These are phyloP conservation scores for Metschnikowia corniflorae DNA, from an alignment of 805 yeast species.

Conservation along the genomic window DNA sequence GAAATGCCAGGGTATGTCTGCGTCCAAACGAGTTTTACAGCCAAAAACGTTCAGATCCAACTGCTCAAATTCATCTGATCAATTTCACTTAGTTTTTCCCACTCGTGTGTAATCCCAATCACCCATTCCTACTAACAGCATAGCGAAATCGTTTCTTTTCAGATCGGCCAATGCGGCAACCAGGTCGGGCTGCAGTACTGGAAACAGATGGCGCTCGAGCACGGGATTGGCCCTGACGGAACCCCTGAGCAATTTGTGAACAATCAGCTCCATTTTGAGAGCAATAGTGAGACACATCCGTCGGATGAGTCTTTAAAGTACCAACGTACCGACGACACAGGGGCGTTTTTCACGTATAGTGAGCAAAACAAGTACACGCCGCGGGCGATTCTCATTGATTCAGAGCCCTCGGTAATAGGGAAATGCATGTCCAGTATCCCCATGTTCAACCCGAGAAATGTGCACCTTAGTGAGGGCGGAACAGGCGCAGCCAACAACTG, in stretches of 20 bases:
- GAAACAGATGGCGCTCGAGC: conserved; percentile 84
- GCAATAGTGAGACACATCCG: conserved; percentile 6
- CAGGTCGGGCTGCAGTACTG: conserved; percentile 92
- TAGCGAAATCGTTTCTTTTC: conserved; percentile 67
- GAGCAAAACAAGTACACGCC: conserved; percentile 83
- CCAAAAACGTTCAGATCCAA: too few species aligned
- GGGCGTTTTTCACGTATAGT: conserved; percentile 74
- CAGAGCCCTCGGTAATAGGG: conserved; percentile 85
- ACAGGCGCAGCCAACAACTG: conserved; percentile 96
- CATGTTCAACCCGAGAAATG: conserved; percentile 79
- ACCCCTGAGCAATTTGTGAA: conserved; percentile 38
- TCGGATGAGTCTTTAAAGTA: conserved; percentile 1
- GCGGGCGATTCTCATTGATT: conserved; percentile 76
- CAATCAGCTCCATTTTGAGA: conserved; percentile 17
- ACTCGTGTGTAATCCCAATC: too few species aligned
- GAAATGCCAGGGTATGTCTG: conserved; percentile 29
- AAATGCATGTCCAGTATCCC: conserved; percentile 52
- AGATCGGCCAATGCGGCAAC: conserved; percentile 94
- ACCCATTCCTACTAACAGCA: conserved; percentile 19
- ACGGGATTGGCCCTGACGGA: conserved; percentile 74
- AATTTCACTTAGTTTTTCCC: too few species aligned
- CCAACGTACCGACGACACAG: conserved; percentile 66
- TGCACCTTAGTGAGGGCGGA: conserved; percentile 76
- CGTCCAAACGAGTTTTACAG: too few species aligned
- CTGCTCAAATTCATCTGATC: too few species aligned